Base-by-base conservation (phyloP, 31 red algal genomes). In the Odonthalia washingtoniensis region DNA sequence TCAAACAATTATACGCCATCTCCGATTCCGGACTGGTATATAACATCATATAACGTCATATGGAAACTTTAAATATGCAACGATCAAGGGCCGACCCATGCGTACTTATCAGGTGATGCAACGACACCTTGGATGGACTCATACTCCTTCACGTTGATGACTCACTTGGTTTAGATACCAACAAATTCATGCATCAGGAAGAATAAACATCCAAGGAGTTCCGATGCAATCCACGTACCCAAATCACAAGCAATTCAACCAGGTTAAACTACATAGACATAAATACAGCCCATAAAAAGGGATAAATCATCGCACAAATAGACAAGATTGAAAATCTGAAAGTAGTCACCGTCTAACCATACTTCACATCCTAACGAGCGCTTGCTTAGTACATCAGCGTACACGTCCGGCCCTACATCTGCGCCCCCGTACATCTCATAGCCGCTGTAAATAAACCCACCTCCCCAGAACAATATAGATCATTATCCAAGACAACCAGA, bases 91-190 rank as follows among this genome's bases (percentile, higher is more conserved):
- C 12, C 17, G 73, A 77, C 73, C 12, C 21, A 43, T 77, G 73
- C 28, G 33, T 77, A 14, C 38, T 77, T 17, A 43, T 43, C 35
- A 24, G 38, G 5, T 4, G 40, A 5, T 16, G 43, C 5, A 37
- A 77, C 5, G 43, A 46, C 14, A 5, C 21, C n/a, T n/a, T n/a
- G 36, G 73, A 77, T 9, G 40, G 14, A 44, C 26, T 77, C 9
- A 43, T 37, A 16, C 4, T 77, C 9, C 49, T 77, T 5, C 73
- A 77, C 12, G 73, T 77, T 14, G 73, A 77, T 44, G 73, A 77
- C 40, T 9, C 16, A 27, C 31, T 70, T 12, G 28, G 9, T 57
- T 9, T 57, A 9, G 49, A 21, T 14, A 57, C 9, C 9, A 9
- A 57, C 21, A 21, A 9, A 57, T 57, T 57, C 49, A 9, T 57